Evolutionary conservation across 495 filamentous ascomycete species (phyloP).

Genomic region (Glarea lozoyensis): DNA sequence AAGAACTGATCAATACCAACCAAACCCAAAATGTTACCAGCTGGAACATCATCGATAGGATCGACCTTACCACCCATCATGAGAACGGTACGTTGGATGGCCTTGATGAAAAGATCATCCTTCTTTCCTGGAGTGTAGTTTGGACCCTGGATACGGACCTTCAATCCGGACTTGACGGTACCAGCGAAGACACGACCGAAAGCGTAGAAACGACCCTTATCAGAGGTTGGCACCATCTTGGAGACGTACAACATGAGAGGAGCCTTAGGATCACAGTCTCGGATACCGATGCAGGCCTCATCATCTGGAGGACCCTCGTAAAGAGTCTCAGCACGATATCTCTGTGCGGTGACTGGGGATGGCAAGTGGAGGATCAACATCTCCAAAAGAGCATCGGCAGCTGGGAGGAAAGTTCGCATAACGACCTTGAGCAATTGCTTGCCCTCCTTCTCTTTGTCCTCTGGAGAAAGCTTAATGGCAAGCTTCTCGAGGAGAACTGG

Average conservation of each 20-base stretch:
- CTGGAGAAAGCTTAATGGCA: constrained; percentile 72
- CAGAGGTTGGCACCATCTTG: constrained; percentile 99
- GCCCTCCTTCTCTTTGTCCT: constrained; percentile 92
- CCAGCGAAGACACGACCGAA: constrained; percentile 99
- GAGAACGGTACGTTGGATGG: constrained; percentile 97
- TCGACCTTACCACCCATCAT: constrained; percentile 99
- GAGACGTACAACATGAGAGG: constrained; percentile 99
- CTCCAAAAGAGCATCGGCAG: constrained; percentile 95
- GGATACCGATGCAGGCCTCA: constrained; percentile 86
- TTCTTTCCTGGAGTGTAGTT: constrained; percentile 98
- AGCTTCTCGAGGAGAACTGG: constrained; percentile 78
- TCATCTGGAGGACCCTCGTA: constrained; percentile 97
- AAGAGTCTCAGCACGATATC: constrained; percentile 95
- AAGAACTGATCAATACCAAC: constrained; percentile 99
- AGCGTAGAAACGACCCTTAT: constrained; percentile 99
- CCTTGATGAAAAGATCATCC: constrained; percentile 99
- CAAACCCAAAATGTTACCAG: constrained; percentile 98
- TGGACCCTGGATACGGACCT: constrained; percentile 99
- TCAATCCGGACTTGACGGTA: constrained; percentile 93
- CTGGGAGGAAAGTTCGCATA: constrained; percentile 97
- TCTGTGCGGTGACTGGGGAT: constrained; percentile 92
- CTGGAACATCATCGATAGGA: constrained; percentile 97
- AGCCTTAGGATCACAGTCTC: constrained; percentile 94
- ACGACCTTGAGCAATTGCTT: constrained; percentile 94
- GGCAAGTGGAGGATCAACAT: constrained; percentile 99